phyloP scores from a whole-genome alignment of 352 stramenopile species.

The Pythium utonaiense region DNA sequence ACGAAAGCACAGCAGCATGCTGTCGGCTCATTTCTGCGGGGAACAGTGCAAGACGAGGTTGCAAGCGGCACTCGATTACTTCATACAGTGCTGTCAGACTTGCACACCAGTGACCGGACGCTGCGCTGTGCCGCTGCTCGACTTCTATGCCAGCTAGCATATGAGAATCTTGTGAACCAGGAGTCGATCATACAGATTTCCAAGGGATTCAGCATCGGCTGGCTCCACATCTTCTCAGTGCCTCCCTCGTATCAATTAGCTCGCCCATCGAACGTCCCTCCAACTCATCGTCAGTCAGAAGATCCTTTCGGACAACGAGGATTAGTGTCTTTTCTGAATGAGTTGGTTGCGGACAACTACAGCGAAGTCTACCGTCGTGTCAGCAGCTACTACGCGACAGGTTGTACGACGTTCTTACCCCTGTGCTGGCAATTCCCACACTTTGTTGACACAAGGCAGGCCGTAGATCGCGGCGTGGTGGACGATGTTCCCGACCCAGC shows the following conservation, averaged over 20 bases:
- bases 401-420: slow-evolving; percentile 40
- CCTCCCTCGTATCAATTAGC: slow-evolving; percentile 25
- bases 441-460: neutral
- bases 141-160: slow-evolving; percentile 44
- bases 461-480: no score
- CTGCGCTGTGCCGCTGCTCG: slow-evolving; percentile 41
- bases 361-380: slow-evolving; percentile 35
- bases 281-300: neutral
- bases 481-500: slow-evolving; percentile 38
- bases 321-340: slow-evolving; percentile 27
- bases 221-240: slow-evolving; percentile 49
- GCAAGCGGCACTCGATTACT: slow-evolving; percentile 9
- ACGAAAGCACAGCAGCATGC: slow-evolving; percentile 39
- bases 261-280: neutral
- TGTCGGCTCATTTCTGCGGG: slow-evolving; percentile 40
- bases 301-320: slow-evolving; percentile 13
- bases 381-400: slow-evolving; percentile 43
- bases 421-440: slow-evolving; percentile 39
- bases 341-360: slow-evolving; percentile 36
- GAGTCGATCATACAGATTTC: slow-evolving; percentile 27
- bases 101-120: slow-evolving; percentile 36
- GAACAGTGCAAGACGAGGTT: neutral
- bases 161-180: slow-evolving; percentile 46
- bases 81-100: slow-evolving; percentile 30
- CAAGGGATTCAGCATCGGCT: slow-evolving; percentile 43